These are phyloP conservation scores for Eucalyptus sideroxylon DNA, from an alignment of 345 rosid species.

Conservation along the genomic window DNA sequence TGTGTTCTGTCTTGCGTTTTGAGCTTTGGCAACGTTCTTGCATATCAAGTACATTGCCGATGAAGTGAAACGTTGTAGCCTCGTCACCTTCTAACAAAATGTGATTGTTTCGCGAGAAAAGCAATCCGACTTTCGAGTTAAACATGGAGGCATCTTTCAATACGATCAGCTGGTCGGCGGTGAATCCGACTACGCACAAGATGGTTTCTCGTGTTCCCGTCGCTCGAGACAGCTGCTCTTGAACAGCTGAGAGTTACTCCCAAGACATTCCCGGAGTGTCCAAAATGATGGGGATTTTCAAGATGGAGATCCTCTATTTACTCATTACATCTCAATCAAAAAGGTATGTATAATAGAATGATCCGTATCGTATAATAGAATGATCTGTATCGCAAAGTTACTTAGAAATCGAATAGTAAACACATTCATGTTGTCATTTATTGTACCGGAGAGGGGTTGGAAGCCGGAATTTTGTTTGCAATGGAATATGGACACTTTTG, in stretches of 20 bases:
- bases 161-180: not conserved
- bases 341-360: not conserved
- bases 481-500: not conserved
- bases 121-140: not conserved
- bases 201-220: not conserved
- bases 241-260: not conserved
- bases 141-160: not conserved
- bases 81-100: not conserved
- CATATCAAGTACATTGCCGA: not conserved
- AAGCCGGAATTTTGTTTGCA: not conserved
- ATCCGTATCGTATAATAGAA: not conserved
- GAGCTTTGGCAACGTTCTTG: not conserved
- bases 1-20: not conserved
- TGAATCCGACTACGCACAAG: not conserved
- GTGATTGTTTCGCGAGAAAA: not conserved
- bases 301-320: not conserved
- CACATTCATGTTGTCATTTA: not conserved
- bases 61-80: not conserved
- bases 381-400: fast-evolving
- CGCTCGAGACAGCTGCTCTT: not conserved
- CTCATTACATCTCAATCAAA: not conserved
- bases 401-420: not conserved
- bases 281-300: not conserved
- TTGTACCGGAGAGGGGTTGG: not conserved
- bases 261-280: not conserved